Evolutionary conservation across 768 basidiomycete species (phyloP), one percentile per base, ranked within the genome.

Genomic region (Suillus plorans): DNA sequence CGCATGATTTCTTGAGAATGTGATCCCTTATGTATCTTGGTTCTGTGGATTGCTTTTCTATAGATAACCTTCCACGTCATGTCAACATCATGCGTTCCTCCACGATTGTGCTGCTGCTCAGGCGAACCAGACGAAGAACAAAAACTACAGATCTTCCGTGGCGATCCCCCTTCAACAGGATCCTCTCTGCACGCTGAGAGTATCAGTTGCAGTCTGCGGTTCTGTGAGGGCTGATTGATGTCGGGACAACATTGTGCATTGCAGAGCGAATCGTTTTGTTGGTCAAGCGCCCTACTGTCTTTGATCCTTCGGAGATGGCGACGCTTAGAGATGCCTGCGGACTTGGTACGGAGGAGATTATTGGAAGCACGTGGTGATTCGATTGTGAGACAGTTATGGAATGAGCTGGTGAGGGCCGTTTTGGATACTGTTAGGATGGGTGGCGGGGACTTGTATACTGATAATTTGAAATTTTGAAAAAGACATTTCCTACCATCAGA

Each of bases 221-320:
- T 0, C 97, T 96, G 1, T 97, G 97, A 62, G 97, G 97, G 45
- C 80, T 99, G 65, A 99, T 99, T 76, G 97, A 96, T 86, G 96
- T 98, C 13, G 97, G 97, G 31, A 99, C 97, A 50, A 96, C 95
- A 42, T 82, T 99, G 37, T 99, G 97, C 13, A 42, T 6, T 18
- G 41, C 78, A 87, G 97, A 80, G 97, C 96, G 44, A 97, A 99
- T 83, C 87, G 97, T 31, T 63, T 99, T 60, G 93, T 98, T 64
- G 97, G 97, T 14, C 97, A 98, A 78, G 31, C 31, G 31, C 31
- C 1, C 12, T 81, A 5, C 63, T 84, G 36, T 81, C 82, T 9
- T 80, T 86, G 56, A 61, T 84, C 18, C 69, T 90, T 22, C 82
- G 88, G 44, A 69, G 85, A 42, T 78, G 84, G 31, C 80, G 83